Evolutionary conservation across 192 early-diverging fungal species (phyloP).

Genomic region (Entomortierella parvispora): DNA sequence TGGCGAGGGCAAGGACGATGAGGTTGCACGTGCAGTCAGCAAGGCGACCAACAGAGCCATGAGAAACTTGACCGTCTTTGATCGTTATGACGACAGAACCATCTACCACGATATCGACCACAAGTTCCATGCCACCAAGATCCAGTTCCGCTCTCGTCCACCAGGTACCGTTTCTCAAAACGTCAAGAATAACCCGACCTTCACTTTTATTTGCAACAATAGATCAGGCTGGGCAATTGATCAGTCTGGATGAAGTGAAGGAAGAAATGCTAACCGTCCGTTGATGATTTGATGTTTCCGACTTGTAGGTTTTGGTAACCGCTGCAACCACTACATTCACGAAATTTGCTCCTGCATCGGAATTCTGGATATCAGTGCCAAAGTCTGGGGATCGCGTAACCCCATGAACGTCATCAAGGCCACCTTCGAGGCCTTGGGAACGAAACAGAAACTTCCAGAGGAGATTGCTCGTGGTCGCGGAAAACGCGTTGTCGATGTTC

Average conservation of each 20-base stretch:
- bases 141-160: slow-evolving; percentile 84
- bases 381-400: slow-evolving; percentile 92
- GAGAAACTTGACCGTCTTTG: slow-evolving; percentile 85
- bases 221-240: too few relatives aligned
- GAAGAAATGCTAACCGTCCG: too few relatives aligned
- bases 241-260: too few relatives aligned
- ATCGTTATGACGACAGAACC: slow-evolving; percentile 94
- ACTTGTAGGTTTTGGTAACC: slow-evolving; percentile 94
- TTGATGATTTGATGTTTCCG: too few relatives aligned
- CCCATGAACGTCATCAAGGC: slow-evolving; percentile 99
- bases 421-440: slow-evolving; percentile 87
- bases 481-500: slow-evolving; percentile 88
- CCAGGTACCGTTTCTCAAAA: slow-evolving; percentile 84
- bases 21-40: slow-evolving; percentile 79
- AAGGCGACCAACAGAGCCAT: slow-evolving; percentile 91
- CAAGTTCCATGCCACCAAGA: slow-evolving; percentile 88
- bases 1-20: slow-evolving; percentile 90
- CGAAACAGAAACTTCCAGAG: slow-evolving; percentile 79
- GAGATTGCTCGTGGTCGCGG: slow-evolving; percentile 92
- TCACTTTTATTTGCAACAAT: neutral
- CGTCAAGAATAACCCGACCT: slow-evolving; percentile 10
- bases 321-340: slow-evolving; percentile 94
- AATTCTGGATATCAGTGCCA: slow-evolving; percentile 90
- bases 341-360: slow-evolving; percentile 94
- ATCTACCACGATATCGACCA: slow-evolving; percentile 87